Conservation (phyloP, 1,284 basidiomycete genomes). For the Megacollybia platyphylla region DNA sequence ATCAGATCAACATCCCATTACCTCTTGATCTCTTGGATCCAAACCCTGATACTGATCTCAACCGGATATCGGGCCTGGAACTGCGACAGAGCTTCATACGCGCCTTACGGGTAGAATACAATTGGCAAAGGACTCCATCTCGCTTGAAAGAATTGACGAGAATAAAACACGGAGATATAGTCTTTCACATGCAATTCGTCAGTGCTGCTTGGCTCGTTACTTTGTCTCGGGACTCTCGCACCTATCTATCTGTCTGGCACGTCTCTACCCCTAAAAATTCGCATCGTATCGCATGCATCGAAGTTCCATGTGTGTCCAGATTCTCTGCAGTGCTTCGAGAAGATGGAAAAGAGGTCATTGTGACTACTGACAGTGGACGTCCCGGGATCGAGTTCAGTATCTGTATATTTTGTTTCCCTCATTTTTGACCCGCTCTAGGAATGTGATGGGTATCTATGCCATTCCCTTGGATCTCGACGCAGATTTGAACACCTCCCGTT, state of each 20-base stretch:
- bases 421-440: background rate
- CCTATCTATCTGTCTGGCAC: constrained; percentile 28
- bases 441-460: constrained; percentile 1
- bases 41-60: constrained; percentile 13
- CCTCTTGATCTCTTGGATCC: constrained; percentile 22
- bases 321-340: constrained; percentile 18
- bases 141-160: constrained; percentile 20
- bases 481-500: background rate
- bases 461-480: constrained; percentile 3
- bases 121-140: constrained; percentile 29
- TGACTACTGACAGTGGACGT: constrained; percentile 11
- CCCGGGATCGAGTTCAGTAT: too few species aligned
- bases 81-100: constrained; percentile 22
- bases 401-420: background rate
- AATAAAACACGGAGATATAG: constrained; percentile 21
- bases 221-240: constrained; percentile 20
- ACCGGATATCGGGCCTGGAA: constrained; percentile 16
- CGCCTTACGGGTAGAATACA: constrained; percentile 36
- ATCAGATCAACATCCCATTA: constrained; percentile 21
- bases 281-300: constrained; percentile 20
- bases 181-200: constrained; percentile 30
- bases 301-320: constrained; percentile 19
- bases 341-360: constrained; percentile 13
- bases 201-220: constrained; percentile 33
- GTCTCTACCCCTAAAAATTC: constrained; percentile 15